A percentile compares a stretch with the other conserved stretches of the same genome.
Evolutionary conservation across 495 filamentous ascomycete genomes (phyloP).

Genomic region (Trypethelium eluteriae): DNA sequence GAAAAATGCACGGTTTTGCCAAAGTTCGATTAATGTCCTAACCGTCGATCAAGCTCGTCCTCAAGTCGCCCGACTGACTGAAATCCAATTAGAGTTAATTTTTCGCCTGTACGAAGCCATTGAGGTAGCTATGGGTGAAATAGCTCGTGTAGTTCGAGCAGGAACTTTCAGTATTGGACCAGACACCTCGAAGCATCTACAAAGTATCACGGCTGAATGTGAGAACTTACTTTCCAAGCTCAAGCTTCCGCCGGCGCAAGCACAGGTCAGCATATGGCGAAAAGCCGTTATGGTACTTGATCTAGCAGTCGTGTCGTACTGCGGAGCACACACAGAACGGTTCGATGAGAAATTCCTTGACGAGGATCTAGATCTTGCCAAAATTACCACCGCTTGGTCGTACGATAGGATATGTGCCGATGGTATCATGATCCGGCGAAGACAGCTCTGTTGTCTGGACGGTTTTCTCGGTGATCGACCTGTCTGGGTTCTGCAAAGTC

Average conservation of each 20-base stretch:
- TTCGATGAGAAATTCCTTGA: conserved; percentile 14
- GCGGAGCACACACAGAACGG: conserved; percentile 16
- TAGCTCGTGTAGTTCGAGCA: background rate
- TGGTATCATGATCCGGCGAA: conserved; percentile 18
- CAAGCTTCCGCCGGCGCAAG: background rate
- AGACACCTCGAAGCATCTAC: background rate
- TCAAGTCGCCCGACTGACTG: conserved; percentile 9
- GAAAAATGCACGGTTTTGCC: conserved; percentile 8
- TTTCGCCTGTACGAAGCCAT: conserved; percentile 1
- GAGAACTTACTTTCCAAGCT: conserved; percentile 11
- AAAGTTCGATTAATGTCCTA: conserved; percentile 9
- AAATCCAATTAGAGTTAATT: background rate
- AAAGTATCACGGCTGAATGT: background rate
- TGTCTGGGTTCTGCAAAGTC: conserved; percentile 17
- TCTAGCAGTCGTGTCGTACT: conserved; percentile 16
- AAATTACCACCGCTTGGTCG: conserved; percentile 18
- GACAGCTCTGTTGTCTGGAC: conserved; percentile 15
- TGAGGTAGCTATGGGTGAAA: background rate
- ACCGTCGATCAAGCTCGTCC: conserved; percentile 8
- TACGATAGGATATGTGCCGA: conserved; percentile 12
- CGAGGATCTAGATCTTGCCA: conserved; percentile 17
- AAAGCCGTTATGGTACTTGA: conserved; percentile 14
- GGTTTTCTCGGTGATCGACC: conserved; percentile 5
- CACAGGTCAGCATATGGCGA: conserved; percentile 13
- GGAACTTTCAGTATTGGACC: background rate